A percentile compares a stretch with the other conserved stretches of the same genome.
Conservation (phyloP, 768 basidiomycete genomes). For the Saitozyma sp. region DNA sequence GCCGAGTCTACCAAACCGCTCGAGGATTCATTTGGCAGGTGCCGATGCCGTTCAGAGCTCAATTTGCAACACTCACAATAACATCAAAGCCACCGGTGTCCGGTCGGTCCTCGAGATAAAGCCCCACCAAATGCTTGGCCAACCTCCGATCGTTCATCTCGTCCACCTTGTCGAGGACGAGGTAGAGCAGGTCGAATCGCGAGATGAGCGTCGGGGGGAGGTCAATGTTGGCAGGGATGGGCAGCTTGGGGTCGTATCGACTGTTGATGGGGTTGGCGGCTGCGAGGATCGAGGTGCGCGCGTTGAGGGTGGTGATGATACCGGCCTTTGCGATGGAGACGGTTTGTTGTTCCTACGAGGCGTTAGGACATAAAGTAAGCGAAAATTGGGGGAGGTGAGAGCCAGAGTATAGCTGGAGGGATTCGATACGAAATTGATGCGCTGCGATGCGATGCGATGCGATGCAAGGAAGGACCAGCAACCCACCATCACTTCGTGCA, state of each 20-base stretch:
- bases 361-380: slow-evolving; percentile 3
- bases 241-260: slow-evolving; percentile 86
- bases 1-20: background rate
- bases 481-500: slow-evolving; percentile 94
- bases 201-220: slow-evolving; percentile 97
- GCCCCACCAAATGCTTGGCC: slow-evolving; percentile 85
- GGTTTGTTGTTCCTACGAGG: slow-evolving; percentile 63
- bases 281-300: slow-evolving; percentile 66
- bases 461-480: background rate
- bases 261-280: slow-evolving; percentile 98
- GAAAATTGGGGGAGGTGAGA: slow-evolving; percentile 63
- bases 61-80: slow-evolving; percentile 61
- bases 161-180: slow-evolving; percentile 92
- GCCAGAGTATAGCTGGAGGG: slow-evolving; percentile 72
- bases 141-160: slow-evolving; percentile 79
- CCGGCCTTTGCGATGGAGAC: slow-evolving; percentile 61
- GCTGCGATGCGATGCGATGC: too few relatives aligned
- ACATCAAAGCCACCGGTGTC: slow-evolving; percentile 67
- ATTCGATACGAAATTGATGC: too few relatives aligned
- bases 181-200: slow-evolving; percentile 92
- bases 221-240: slow-evolving; percentile 94
- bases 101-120: slow-evolving; percentile 91
- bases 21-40: background rate
- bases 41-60: too few relatives aligned
- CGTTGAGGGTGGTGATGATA: slow-evolving; percentile 60